A percentile compares a stretch with the other conserved stretches of the same genome.
phyloP scores from a whole-genome alignment of 2,329 filamentous ascomycete species.

The Cryphonectria nitschkei region DNA sequence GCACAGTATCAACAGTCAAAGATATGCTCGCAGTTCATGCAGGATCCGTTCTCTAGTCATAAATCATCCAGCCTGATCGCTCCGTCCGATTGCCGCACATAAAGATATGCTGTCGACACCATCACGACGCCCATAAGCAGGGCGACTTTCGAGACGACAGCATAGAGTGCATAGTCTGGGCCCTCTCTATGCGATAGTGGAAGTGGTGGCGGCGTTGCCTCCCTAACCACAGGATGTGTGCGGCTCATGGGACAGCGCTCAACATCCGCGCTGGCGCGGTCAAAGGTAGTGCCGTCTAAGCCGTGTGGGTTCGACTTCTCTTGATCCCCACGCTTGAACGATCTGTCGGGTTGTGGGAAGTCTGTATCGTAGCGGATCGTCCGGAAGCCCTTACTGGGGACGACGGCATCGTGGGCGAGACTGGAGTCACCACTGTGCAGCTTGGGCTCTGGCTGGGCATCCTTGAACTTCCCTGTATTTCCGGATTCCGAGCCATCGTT shows the following conservation, averaged over 20 bases:
- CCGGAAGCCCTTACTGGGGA: constrained; percentile 25
- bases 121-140: constrained; percentile 9
- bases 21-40: background rate
- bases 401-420: constrained; percentile 18
- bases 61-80: background rate
- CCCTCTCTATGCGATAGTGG: background rate
- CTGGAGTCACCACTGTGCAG: background rate
- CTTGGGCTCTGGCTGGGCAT: background rate
- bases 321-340: background rate
- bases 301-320: constrained; percentile 4
- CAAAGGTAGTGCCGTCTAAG: constrained; percentile 11
- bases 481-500: background rate
- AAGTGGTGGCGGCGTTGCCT: background rate
- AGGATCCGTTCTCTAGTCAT: background rate
- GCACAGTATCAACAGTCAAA: background rate
- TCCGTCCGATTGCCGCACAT: constrained; percentile 10
- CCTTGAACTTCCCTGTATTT: background rate
- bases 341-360: background rate
- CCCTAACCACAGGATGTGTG: background rate
- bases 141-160: constrained; percentile 7
- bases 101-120: constrained; percentile 15
- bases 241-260: constrained; percentile 13
- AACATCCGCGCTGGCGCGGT: background rate
- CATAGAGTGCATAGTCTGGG: background rate
- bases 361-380: constrained; percentile 18